Evolutionary conservation across 163 green algal species (phyloP), one percentile per base, ranked within the genome.

Genomic region (Chloroidium sp.): DNA sequence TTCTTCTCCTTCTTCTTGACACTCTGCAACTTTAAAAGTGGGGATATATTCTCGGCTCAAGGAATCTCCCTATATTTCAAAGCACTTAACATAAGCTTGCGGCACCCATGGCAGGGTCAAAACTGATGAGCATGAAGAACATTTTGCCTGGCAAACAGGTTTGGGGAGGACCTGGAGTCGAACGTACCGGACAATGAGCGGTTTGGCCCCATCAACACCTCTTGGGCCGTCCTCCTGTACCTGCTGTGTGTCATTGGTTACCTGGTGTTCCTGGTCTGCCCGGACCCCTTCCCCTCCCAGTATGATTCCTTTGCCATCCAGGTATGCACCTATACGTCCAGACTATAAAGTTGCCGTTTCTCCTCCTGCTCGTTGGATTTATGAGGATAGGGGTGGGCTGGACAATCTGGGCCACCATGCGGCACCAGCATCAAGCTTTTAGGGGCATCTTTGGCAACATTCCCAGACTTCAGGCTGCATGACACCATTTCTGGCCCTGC

Each of bases 181-280:
- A 13, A 69, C 8, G 76, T 3, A 2, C 36, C 2, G 4, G 8
- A 67, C 6, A 6, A 72, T 6, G 64, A 72, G 64, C 64, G 8
- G 6, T 72, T 72, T 59, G 58, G 78, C 57, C 78, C 64, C 36
- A 76, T 82, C 13, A 12, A 61, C 69, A 82, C 69, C 4, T 4
- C 8, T 36, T 62, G 0, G 2, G 78, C 69, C 10, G 59, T 81
- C 2, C 59, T 81, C 6, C 62, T 61, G 6, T 81, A 77, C 68
- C 59, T 74, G 57, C 59, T 13, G 10, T 67, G 57, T 59, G 57
- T 75, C 2, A 59, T 59, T 10, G 67, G 57, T 10, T 81, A 81
- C 68, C 59, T 75, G 4, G 58, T 67, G 57, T 68, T 81, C 57
- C 78, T 81, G 6, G 68, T 81, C 67, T 10, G 6, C 3, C 69